A percentile compares a stretch with the other conserved stretches of the same genome.
These are phyloP conservation scores for Ascochyta viciae-villosae DNA, from an alignment of 2,329 filamentous ascomycete genomes.

Conservation along the genomic window DNA sequence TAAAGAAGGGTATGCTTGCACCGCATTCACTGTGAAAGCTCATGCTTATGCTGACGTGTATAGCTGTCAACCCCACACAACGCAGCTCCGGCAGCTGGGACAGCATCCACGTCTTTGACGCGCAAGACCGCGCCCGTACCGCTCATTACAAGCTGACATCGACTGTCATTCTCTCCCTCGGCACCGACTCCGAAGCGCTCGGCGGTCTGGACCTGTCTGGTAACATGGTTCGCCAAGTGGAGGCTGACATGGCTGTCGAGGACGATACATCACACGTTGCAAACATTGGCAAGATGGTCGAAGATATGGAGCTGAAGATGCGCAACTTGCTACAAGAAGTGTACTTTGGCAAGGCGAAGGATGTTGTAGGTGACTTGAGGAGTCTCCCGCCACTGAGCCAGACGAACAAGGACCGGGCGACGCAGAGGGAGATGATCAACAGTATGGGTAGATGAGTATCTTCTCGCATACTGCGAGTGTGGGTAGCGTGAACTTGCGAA, in stretches of 20 bases:
- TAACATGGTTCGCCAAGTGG: conserved; percentile 97
- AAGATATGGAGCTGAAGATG: conserved; percentile 99
- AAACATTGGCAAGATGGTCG: conserved; percentile 89
- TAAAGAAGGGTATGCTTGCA: conserved; percentile 81
- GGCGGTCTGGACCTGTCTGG: conserved; percentile 92
- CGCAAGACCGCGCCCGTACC: conserved; percentile 86
- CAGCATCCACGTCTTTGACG: conserved; percentile 98
- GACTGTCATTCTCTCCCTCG: conserved; percentile 91
- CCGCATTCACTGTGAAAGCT: background rate
- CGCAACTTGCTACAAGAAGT: conserved; percentile 97
- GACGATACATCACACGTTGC: conserved; percentile 92
- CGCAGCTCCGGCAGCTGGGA: conserved; percentile 88
- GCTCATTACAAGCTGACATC: conserved; percentile 98
- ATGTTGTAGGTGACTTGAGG: conserved; percentile 93
- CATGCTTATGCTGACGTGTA: conserved; percentile 26
- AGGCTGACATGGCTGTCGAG: conserved; percentile 88
- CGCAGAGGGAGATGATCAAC: conserved; percentile 86
- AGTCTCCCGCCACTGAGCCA: conserved; percentile 87
- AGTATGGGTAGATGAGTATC: conserved; percentile 50
- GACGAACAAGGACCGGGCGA: conserved; percentile 80
- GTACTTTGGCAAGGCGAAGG: conserved; percentile 99
- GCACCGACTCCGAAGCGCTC: conserved; percentile 70
- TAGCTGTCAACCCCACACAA: conserved; percentile 71
- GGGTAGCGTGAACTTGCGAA: too few relatives aligned
- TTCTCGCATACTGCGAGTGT: background rate